Conservation (phyloP, 1,284 basidiomycete species). For the Boletus holoroseus region DNA sequence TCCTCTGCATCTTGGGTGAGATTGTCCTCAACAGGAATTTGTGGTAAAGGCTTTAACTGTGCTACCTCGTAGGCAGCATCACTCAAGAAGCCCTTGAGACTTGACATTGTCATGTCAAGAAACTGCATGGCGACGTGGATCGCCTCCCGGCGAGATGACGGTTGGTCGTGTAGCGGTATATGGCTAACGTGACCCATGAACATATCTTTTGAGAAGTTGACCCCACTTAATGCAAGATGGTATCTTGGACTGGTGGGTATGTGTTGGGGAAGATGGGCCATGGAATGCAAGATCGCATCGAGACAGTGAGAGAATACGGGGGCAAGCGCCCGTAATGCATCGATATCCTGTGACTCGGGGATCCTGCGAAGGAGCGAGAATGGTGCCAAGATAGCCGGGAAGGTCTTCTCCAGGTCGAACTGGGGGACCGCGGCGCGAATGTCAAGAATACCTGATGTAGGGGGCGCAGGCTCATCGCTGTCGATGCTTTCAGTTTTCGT, state of each 20-base stretch:
- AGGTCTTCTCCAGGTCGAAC: constrained; percentile 32
- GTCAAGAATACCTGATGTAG: constrained; percentile 7
- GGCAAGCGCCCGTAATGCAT: constrained; percentile 28
- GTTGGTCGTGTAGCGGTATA: constrained; percentile 9
- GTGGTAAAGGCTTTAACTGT: constrained; percentile 30
- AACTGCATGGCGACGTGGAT: constrained; percentile 23
- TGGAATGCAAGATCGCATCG: constrained; percentile 28
- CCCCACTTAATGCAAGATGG: constrained; percentile 17
- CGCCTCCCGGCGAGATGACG: constrained; percentile 8
- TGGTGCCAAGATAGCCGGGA: constrained; percentile 30
- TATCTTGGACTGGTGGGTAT: constrained; percentile 24
- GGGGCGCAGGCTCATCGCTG: constrained; percentile 14
- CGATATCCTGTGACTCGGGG: constrained; percentile 23
- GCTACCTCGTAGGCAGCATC: constrained; percentile 26
- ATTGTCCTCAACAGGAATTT: constrained; percentile 13
- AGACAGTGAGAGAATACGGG: constrained; percentile 24
- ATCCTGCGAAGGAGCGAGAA: constrained; percentile 23
- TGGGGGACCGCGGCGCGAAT: neutral
- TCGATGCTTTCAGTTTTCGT: constrained; percentile 13
- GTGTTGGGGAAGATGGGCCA: constrained; percentile 22
- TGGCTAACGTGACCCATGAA: constrained; percentile 24
- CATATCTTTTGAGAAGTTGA: constrained; percentile 24
- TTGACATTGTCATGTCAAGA: constrained; percentile 27
- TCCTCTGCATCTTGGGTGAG: constrained; percentile 2
- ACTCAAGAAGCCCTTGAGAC: constrained; percentile 26